Base-by-base conservation (phyloP, 768 basidiomycete genomes). In the Tubosaeta brunneosetosa region DNA sequence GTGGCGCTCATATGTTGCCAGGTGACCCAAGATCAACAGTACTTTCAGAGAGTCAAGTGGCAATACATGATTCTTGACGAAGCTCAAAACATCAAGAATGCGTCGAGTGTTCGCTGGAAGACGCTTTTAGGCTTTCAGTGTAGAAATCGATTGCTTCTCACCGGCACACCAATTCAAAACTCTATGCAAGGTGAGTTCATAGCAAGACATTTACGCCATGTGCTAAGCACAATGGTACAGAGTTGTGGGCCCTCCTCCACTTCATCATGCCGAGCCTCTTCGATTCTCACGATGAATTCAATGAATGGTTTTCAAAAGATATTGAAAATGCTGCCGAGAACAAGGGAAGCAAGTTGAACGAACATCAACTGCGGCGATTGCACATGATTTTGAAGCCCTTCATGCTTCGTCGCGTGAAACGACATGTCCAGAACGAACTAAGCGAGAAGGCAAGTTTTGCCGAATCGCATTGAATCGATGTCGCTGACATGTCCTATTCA, bases 41-140 rank as follows among this genome's bases (percentile, higher is more conserved):
- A 99, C 72, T 95, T 99, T 73, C 91, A 97, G 65, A 83, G 90
- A 36, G 87, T 97, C 56, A 95, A 93, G 64, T 99, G 97, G 97
- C 97, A 99, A 71, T 99, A 98, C 67, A 98, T 98, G 95, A 83
- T 99, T 53, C 78, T 99, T n/a, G 97, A 99, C 62, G 97, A 99
- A 71, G 97, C 97, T 2, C 97, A 99, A 71, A 97, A 97, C 51
- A 98, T 99, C 78, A 99, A 99, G 77, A 95, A 94, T 64, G 94
- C 97, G 22, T 83, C 91, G 22, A 93, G 90, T 70, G 89, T 91
- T 9, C 81, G 97, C 40, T 99, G 97, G 97, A 98, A 97, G 71
- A 95, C 94, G 1, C 75, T 98, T 16, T 82, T 99, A 43, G 89
- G 92, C 16, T 93, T 98, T 70, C 91, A 94, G 31, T 98, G 95